Conservation (phyloP, 352 stramenopile species). For the Pythium scleroteichum region DNA sequence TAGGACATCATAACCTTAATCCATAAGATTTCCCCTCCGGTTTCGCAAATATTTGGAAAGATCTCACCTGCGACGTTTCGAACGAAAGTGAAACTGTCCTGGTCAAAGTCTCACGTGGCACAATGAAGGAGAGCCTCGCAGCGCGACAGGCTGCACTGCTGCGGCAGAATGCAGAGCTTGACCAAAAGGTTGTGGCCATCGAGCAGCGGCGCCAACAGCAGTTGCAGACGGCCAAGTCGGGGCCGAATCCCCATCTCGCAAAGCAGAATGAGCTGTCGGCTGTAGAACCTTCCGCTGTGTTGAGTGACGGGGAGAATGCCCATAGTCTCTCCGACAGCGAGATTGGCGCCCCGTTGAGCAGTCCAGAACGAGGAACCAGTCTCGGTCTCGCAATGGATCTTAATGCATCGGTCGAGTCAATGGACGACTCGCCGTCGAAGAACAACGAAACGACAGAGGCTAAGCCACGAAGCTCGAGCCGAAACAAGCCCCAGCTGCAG, state of each 20-base stretch:
- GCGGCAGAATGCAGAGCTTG: slow-evolving; percentile 62
- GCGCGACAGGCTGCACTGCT: slow-evolving; percentile 58
- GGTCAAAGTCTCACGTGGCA: background rate
- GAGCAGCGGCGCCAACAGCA: slow-evolving; percentile 59
- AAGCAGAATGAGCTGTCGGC: slow-evolving; percentile 6
- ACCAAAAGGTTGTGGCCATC: slow-evolving; percentile 67
- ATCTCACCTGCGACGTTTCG: slow-evolving; percentile 5
- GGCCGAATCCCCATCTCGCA: background rate
- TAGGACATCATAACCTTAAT: background rate
- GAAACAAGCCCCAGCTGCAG: slow-evolving; percentile 6
- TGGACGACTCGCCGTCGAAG: background rate
- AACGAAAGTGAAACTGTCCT: slow-evolving; percentile 9
- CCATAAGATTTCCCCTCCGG: background rate
- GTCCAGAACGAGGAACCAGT: slow-evolving; percentile 11
- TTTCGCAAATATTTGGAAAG: no score
- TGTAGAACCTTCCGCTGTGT: background rate
- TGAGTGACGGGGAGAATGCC: slow-evolving; percentile 14
- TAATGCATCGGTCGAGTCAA: slow-evolving; percentile 57
- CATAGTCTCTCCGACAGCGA: background rate
- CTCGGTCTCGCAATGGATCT: slow-evolving; percentile 41
- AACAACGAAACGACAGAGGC: background rate
- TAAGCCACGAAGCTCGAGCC: slow-evolving; percentile 1
- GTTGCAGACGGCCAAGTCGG: slow-evolving; percentile 17
- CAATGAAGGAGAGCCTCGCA: slow-evolving; percentile 65
- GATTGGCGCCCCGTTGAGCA: slow-evolving; percentile 14